phyloP scores from a whole-genome alignment of 225 moss, liverwort and hornwort genomes.

The Takakia lepidozioides region DNA sequence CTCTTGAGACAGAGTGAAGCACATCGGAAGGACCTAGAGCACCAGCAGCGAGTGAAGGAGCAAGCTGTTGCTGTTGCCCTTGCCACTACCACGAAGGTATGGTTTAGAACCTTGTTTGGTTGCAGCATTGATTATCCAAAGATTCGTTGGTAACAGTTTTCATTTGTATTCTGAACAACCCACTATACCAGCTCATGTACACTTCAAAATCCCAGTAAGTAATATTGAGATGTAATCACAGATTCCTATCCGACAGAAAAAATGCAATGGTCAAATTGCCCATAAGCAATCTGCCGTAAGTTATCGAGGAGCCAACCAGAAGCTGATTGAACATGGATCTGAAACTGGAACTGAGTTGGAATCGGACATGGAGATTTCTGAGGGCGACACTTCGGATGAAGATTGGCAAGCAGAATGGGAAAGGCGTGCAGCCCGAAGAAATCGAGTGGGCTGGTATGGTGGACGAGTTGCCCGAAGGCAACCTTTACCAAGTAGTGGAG shows the following conservation, averaged over 20 bases:
- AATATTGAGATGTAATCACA: too few species aligned
- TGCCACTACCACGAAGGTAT: slow-evolving; percentile 60
- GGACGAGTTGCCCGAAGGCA: slow-evolving; percentile 12
- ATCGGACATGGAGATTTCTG: slow-evolving; percentile 74
- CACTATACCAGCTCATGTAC: too few species aligned
- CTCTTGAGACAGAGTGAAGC: slow-evolving; percentile 68
- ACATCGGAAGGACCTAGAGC: slow-evolving; percentile 67
- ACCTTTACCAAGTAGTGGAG: too few species aligned
- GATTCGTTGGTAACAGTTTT: too few species aligned
- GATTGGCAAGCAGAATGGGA: slow-evolving; percentile 62
- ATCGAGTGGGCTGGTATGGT: slow-evolving; percentile 24
- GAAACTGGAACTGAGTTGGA: too few species aligned
- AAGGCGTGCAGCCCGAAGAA: slow-evolving; percentile 44
- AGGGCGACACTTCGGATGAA: slow-evolving; percentile 72
- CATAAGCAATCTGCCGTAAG: too few species aligned
- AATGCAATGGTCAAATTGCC: not conserved
- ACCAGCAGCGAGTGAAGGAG: slow-evolving; percentile 51
- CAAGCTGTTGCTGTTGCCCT: slow-evolving; percentile 41
- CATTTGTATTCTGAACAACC: too few species aligned
- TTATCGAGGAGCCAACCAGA: too few species aligned
- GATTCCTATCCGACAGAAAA: slow-evolving; percentile 1
- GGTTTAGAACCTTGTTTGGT: too few species aligned
- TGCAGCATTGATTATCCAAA: too few species aligned
- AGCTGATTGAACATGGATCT: too few species aligned
- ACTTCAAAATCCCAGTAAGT: too few species aligned